A percentile compares a stretch with the other conserved stretches of the same genome.
These are phyloP conservation scores for Crithidia fasciculata DNA, from an alignment of 208 protist species.

Conservation along the genomic window DNA sequence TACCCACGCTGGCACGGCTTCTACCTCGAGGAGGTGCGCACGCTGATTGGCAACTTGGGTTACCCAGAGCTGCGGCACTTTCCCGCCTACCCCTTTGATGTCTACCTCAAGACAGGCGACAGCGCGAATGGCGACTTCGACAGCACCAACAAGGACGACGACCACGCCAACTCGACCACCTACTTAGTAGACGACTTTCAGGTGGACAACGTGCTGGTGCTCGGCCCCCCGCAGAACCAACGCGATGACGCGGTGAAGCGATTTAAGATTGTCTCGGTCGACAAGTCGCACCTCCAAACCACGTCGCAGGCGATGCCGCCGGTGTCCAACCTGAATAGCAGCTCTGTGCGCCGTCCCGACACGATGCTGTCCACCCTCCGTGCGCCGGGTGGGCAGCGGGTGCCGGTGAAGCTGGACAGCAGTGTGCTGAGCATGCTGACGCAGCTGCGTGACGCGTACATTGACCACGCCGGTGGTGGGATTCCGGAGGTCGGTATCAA, in stretches of 20 bases:
- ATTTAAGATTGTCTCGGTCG: slow-evolving; percentile 85
- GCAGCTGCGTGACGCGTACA: slow-evolving; percentile 81
- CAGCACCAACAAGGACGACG: slow-evolving; percentile 47
- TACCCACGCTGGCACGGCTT: slow-evolving; percentile 91
- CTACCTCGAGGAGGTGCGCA: slow-evolving; percentile 90
- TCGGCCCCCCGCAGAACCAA: slow-evolving; percentile 81
- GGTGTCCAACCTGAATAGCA: slow-evolving; percentile 34
- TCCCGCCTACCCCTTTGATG: slow-evolving; percentile 82
- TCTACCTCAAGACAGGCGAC: slow-evolving; percentile 52
- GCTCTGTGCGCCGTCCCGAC: slow-evolving; percentile 40
- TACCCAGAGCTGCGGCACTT: slow-evolving; percentile 80
- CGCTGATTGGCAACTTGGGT: slow-evolving; percentile 80
- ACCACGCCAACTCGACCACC: slow-evolving; percentile 30
- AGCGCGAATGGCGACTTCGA: neutral
- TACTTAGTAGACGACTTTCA: slow-evolving; percentile 91
- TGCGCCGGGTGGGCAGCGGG: slow-evolving; percentile 33
- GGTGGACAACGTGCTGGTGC: slow-evolving; percentile 67
- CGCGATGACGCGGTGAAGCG: slow-evolving; percentile 82
- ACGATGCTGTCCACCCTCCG: slow-evolving; percentile 47
- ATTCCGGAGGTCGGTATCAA: slow-evolving; percentile 93
- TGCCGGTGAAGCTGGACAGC: slow-evolving; percentile 49
- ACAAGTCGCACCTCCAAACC: slow-evolving; percentile 67
- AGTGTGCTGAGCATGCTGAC: slow-evolving; percentile 51
- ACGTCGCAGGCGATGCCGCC: slow-evolving; percentile 32
- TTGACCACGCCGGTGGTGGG: slow-evolving; percentile 73